A percentile compares a stretch with the other conserved stretches of the same genome.
phyloP scores from a whole-genome alignment of 768 basidiomycete genomes.

The Boletus vermiculosoides region DNA sequence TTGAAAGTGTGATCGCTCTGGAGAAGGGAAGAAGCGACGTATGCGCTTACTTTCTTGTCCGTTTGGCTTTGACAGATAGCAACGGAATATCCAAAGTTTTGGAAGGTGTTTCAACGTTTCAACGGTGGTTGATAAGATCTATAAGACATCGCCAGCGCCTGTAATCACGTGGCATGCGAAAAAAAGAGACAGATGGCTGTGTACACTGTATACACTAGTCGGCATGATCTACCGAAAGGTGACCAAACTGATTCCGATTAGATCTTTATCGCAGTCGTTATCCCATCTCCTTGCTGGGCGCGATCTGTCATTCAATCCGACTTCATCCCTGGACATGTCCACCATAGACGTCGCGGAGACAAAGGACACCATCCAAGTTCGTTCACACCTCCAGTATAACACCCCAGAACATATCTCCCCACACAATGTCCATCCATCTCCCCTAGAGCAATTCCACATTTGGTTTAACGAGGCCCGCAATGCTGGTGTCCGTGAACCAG shows the following conservation, averaged over 20 bases:
- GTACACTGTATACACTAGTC: neutral
- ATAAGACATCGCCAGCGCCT: too few relatives aligned
- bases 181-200: too few relatives aligned
- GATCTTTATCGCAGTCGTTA: slow-evolving; percentile 11
- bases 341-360: slow-evolving; percentile 39
- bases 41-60: neutral
- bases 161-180: too few relatives aligned
- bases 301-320: neutral
- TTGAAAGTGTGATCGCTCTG: neutral
- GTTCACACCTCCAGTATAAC: slow-evolving; percentile 74
- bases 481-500: slow-evolving; percentile 76
- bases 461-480: slow-evolving; percentile 78
- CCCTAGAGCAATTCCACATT: slow-evolving; percentile 78
- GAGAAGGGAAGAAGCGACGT: neutral
- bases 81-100: neutral
- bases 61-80: neutral
- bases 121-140: too few relatives aligned
- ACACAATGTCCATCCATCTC: slow-evolving; percentile 56
- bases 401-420: slow-evolving; percentile 67
- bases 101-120: too few relatives aligned
- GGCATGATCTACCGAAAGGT: slow-evolving; percentile 7
- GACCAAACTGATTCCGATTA: slow-evolving; percentile 3
- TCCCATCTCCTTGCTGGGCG: neutral
- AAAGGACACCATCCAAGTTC: slow-evolving; percentile 61
- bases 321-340: slow-evolving; percentile 19